A percentile compares a stretch with the other conserved stretches of the same genome.
These are phyloP conservation scores for Lichtheimia hyalospora DNA, from an alignment of 371 early-diverging fungal species.

Conservation along the genomic window DNA sequence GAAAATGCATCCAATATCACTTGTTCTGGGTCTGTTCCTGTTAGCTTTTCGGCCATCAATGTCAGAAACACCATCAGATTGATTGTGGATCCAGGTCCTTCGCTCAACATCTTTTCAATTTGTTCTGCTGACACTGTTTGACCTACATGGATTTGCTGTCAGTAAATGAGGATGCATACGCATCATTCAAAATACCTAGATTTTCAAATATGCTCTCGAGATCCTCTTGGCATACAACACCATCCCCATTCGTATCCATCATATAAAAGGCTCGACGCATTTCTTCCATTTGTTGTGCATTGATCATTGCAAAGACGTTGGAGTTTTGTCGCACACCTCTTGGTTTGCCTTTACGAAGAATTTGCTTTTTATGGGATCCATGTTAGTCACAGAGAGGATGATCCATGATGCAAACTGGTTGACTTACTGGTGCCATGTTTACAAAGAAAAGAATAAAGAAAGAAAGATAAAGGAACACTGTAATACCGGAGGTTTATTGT, in stretches of 20 bases:
- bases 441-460: no score
- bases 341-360: conserved; percentile 73
- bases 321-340: conserved; percentile 93
- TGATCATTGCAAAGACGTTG: conserved; percentile 99
- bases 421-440: no score
- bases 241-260: conserved; percentile 90
- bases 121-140: conserved; percentile 82
- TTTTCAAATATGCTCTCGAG: conserved; percentile 77
- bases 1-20: conserved; percentile 87
- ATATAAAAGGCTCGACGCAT: conserved; percentile 95
- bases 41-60: conserved; percentile 91
- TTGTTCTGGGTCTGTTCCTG: conserved; percentile 86
- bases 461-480: no score
- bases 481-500: no score
- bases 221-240: conserved; percentile 84
- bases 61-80: conserved; percentile 95
- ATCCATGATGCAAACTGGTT: no score
- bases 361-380: background rate
- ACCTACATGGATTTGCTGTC: conserved; percentile 37
- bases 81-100: conserved; percentile 78
- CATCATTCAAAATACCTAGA: conserved; percentile 26
- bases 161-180: background rate
- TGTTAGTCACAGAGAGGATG: no score
- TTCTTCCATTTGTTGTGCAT: conserved; percentile 93
- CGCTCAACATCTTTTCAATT: conserved; percentile 89